A percentile compares a stretch with the other conserved stretches of the same genome.
These are phyloP conservation scores for Tetradesmus lagerheimii DNA, from an alignment of 139 green algal genomes.

Conservation along the genomic window DNA sequence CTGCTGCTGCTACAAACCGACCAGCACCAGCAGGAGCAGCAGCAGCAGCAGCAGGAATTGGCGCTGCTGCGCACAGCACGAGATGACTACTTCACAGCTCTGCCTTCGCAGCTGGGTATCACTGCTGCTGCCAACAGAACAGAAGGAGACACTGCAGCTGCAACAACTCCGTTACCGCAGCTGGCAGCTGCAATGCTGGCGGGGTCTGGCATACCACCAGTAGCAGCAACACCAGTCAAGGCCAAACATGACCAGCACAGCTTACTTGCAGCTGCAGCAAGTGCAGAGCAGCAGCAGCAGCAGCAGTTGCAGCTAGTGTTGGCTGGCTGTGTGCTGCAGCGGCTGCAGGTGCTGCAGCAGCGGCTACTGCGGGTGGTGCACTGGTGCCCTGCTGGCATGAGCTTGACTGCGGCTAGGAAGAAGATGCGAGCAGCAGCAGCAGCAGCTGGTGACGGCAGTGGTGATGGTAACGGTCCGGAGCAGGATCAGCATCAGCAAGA, in stretches of 20 bases:
- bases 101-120: background rate
- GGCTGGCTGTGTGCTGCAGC: constrained; percentile 10
- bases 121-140: background rate
- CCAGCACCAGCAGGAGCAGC: background rate
- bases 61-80: background rate
- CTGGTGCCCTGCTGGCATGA: constrained; percentile 33
- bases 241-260: background rate
- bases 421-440: constrained; percentile 7
- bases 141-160: background rate
- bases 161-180: background rate
- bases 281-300: constrained; percentile 11
- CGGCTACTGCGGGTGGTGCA: background rate
- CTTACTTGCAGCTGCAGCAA: background rate
- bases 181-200: constrained; percentile 5
- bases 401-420: constrained; percentile 22
- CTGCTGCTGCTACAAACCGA: background rate
- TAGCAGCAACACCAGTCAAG: background rate
- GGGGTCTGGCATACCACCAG: background rate
- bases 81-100: constrained; percentile 19
- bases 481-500: background rate
- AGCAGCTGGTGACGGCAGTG: constrained; percentile 1
- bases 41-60: background rate
- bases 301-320: constrained; percentile 1
- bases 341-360: constrained; percentile 38
- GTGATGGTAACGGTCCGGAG: too few species aligned